Evolutionary conservation across 257 asterid species (phyloP).

Genomic region (Solanum commersonii): DNA sequence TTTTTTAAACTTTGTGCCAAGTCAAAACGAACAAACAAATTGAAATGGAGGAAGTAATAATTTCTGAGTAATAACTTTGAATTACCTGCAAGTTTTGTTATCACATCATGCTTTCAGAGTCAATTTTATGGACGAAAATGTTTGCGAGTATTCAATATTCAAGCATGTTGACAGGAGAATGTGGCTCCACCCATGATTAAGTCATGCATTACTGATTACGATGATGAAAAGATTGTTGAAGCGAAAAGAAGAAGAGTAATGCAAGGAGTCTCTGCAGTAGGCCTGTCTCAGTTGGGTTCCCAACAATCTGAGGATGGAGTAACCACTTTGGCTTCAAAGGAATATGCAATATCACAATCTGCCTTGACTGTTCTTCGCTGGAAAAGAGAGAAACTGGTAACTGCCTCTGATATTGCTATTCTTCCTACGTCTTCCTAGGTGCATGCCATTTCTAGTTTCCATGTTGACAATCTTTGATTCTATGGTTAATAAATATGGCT

Average conservation of each 20-base stretch:
- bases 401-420: neutral
- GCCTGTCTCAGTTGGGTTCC: neutral
- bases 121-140: neutral
- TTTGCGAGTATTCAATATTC: neutral
- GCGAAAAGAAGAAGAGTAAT: neutral
- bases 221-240: slow-evolving; percentile 3
- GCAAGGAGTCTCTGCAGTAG: neutral
- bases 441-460: neutral
- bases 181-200: neutral
- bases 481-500: neutral
- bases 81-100: neutral
- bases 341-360: slow-evolving; percentile 13
- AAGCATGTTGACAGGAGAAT: slow-evolving; percentile 5
- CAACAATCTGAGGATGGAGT: neutral
- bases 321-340: slow-evolving; percentile 12
- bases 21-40: neutral
- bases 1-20: neutral
- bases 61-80: neutral
- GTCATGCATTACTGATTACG: neutral
- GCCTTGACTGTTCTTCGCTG: slow-evolving; percentile 33
- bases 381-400: slow-evolving; percentile 45
- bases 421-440: neutral
- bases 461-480: neutral
- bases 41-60: neutral
- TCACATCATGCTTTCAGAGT: neutral